Conservation (phyloP, 2,329 filamentous ascomycete genomes). For the Nannizzia gypsea region DNA sequence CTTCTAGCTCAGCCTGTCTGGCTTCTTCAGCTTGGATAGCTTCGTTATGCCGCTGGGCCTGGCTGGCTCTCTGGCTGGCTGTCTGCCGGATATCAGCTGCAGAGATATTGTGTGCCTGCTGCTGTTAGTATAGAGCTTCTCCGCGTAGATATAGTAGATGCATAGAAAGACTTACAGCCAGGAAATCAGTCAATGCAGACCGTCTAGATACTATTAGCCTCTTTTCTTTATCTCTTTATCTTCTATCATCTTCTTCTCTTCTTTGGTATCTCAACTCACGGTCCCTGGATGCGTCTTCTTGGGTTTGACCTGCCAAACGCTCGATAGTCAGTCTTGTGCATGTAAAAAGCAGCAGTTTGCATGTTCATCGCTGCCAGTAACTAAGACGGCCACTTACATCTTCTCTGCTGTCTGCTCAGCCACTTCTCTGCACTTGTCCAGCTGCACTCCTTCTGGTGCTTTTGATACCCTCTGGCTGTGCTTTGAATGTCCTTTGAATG, state of each 20-base stretch:
- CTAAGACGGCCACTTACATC: slow-evolving; percentile 8
- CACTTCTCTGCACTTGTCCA: not conserved
- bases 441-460: not conserved
- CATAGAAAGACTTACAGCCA: slow-evolving; percentile 40
- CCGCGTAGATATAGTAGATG: no score
- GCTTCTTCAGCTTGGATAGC: not conserved
- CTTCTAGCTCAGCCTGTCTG: not conserved
- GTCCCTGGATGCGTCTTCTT: slow-evolving; percentile 20
- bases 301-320: slow-evolving; percentile 9
- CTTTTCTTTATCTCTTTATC: not conserved
- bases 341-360: not conserved
- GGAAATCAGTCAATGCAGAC: slow-evolving; percentile 56
- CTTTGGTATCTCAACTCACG: slow-evolving; percentile 27
- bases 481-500: not conserved
- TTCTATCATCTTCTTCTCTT: not conserved
- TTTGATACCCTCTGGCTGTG: no score
- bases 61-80: slow-evolving; percentile 42
- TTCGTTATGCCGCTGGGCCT: slow-evolving; percentile 35
- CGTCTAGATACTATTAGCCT: slow-evolving; percentile 32
- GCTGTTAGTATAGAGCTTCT: not conserved
- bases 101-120: slow-evolving; percentile 52
- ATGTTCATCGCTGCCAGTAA: not conserved
- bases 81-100: slow-evolving; percentile 51
- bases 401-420: not conserved
- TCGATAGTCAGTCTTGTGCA: no score